Conservation (phyloP, 2,329 filamentous ascomycete species). For the Clathrospora elynae region DNA sequence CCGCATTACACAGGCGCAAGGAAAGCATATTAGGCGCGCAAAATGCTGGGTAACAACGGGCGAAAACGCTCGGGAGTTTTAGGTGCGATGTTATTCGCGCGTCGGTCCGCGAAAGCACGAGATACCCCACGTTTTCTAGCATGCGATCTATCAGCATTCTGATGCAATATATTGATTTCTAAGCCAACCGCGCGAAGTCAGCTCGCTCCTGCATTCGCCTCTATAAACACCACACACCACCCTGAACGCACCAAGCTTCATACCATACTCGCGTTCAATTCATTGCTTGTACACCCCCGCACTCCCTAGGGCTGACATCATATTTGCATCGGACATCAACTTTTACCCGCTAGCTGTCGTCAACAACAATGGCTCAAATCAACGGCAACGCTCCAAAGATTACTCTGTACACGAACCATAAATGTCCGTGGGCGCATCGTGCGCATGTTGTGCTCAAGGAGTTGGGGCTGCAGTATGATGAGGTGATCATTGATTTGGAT, state of each 20-base stretch:
- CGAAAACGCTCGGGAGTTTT: slow-evolving; percentile 11
- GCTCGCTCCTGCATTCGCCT: too few relatives aligned
- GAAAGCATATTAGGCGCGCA: too few relatives aligned
- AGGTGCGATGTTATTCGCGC: slow-evolving; percentile 5
- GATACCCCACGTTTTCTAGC: slow-evolving; percentile 23
- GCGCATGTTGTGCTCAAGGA: slow-evolving; percentile 74
- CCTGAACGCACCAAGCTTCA: too few relatives aligned
- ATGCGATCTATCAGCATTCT: slow-evolving; percentile 17
- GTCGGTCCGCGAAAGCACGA: neutral
- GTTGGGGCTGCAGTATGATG: slow-evolving; percentile 67
- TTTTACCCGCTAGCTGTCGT: neutral
- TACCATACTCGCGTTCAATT: neutral
- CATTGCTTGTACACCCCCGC: neutral
- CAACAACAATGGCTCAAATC: slow-evolving; percentile 24
- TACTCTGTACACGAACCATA: slow-evolving; percentile 71
- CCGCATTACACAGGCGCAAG: neutral
- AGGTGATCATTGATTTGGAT: slow-evolving; percentile 73
- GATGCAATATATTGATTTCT: slow-evolving; percentile 38
- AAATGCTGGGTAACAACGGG: slow-evolving; percentile 4
- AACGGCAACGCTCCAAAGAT: slow-evolving; percentile 55
- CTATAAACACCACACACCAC: neutral
- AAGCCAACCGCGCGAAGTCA: slow-evolving; percentile 16
- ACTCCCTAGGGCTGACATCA: slow-evolving; percentile 3
- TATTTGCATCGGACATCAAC: slow-evolving; percentile 3
- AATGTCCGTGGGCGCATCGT: slow-evolving; percentile 76